Percentiles rank a stretch among this genome's conserved stretches.
These are phyloP conservation scores for Xylariaceae sp. DNA, from an alignment of 2,329 filamentous ascomycete genomes.

Conservation along the genomic window DNA sequence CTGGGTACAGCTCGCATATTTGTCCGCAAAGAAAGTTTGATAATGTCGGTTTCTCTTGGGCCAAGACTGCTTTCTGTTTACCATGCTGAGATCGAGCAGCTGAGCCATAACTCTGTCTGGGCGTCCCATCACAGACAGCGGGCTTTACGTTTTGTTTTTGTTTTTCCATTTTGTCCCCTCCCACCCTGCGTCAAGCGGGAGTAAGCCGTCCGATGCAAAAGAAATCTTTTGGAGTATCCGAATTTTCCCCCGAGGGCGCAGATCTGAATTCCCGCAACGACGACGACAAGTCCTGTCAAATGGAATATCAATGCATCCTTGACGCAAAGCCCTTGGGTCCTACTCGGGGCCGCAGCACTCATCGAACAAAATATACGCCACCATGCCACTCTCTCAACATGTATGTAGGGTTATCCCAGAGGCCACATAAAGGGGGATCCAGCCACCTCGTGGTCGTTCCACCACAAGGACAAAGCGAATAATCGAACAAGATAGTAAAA, in stretches of 20 bases:
- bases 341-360: conserved; percentile 31
- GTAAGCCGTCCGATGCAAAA: conserved; percentile 41
- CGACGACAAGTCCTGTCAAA: conserved; percentile 17
- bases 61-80: conserved; percentile 37
- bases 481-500: conserved; percentile 49
- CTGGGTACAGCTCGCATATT: not conserved
- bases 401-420: conserved; percentile 39
- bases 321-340: conserved; percentile 31
- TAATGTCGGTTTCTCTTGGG: conserved; percentile 38
- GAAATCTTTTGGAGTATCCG: conserved; percentile 46
- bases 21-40: conserved; percentile 25
- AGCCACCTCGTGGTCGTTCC: conserved; percentile 42
- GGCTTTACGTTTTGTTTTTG: conserved; percentile 36
- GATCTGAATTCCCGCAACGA: conserved; percentile 34
- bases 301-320: conserved; percentile 37
- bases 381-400: conserved; percentile 37
- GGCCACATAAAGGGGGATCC: conserved; percentile 39
- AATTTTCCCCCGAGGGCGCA: conserved; percentile 40
- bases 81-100: conserved; percentile 34
- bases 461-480: conserved; percentile 45
- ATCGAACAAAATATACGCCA: conserved; percentile 44
- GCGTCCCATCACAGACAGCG: conserved; percentile 36
- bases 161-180: conserved; percentile 27
- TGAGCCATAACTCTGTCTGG: conserved; percentile 32
- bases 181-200: conserved; percentile 19